Evolutionary conservation across 1,284 basidiomycete species (phyloP).

Genomic region (Nidula niveotomentosa): DNA sequence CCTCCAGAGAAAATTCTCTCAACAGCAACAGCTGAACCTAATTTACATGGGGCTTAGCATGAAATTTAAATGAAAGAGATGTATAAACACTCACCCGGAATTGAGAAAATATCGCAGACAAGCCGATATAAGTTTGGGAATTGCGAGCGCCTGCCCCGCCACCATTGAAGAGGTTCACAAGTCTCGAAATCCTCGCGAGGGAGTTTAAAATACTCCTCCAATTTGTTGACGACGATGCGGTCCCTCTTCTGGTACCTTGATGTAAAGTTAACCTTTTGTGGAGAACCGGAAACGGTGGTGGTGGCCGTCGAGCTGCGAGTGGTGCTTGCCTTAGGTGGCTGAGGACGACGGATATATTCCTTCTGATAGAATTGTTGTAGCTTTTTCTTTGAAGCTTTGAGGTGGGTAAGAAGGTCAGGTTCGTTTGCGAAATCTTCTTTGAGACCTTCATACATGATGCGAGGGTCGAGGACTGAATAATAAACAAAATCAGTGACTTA

Average conservation of each 20-base stretch:
- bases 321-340: too few species aligned
- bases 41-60: background rate
- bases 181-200: background rate
- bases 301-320: too few species aligned
- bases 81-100: background rate
- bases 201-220: background rate
- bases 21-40: background rate
- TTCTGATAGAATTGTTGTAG: too few species aligned
- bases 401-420: conserved; percentile 7
- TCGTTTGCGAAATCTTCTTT: conserved; percentile 16
- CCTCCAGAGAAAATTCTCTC: background rate
- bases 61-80: background rate
- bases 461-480: conserved; percentile 23
- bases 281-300: too few species aligned
- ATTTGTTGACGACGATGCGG: background rate
- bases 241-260: background rate
- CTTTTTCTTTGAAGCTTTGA: conserved; percentile 12
- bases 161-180: background rate
- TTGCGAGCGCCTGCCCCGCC: background rate
- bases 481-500: background rate
- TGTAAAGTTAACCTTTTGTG: background rate
- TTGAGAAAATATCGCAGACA: background rate
- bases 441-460: conserved; percentile 19
- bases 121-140: background rate
- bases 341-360: too few species aligned